Evolutionary conservation across 495 filamentous ascomycete genomes (phyloP).

Genomic region (Emericellopsis terricola): DNA sequence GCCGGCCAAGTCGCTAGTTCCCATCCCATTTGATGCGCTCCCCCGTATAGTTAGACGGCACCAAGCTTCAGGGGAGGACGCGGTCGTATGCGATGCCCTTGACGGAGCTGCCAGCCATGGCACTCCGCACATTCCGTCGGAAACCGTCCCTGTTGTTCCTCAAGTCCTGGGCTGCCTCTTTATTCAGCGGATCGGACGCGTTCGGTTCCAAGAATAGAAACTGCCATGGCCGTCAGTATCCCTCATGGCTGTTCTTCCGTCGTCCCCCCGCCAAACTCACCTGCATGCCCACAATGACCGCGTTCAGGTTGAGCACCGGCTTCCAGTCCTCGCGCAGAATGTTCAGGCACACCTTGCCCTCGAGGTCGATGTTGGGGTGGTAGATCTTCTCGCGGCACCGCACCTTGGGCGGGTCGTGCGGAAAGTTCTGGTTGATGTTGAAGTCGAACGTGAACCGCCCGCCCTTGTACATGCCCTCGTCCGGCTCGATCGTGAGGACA

Average conservation of each 20-base stretch:
- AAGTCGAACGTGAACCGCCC: slow-evolving; percentile 84
- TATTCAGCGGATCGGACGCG: slow-evolving; percentile 90
- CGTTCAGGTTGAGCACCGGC: slow-evolving; percentile 89
- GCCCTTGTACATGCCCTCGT: slow-evolving; percentile 95
- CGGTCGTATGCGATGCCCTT: slow-evolving; percentile 54
- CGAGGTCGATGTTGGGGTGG: slow-evolving; percentile 95
- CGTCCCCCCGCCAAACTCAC: slow-evolving; percentile 19
- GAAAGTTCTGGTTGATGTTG: slow-evolving; percentile 83
- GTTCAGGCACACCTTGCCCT: slow-evolving; percentile 95
- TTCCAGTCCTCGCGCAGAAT: slow-evolving; percentile 98
- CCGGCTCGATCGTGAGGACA: slow-evolving; percentile 78
- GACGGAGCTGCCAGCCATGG: slow-evolving; percentile 73
- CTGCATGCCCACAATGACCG: slow-evolving; percentile 89
- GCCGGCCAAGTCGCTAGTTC: too few relatives aligned
- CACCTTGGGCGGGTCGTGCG: slow-evolving; percentile 95
- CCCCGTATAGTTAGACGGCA: too few relatives aligned
- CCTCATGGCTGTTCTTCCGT: background rate
- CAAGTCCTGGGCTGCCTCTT: slow-evolving; percentile 90
- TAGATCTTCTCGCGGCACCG: slow-evolving; percentile 98
- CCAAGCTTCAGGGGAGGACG: too few relatives aligned
- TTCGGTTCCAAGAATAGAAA: slow-evolving; percentile 97
- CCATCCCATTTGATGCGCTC: too few relatives aligned
- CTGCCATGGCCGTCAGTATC: slow-evolving; percentile 20
- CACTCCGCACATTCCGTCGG: slow-evolving; percentile 68
- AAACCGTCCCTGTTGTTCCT: slow-evolving; percentile 68